Conservation (phyloP, 2,329 filamentous ascomycete genomes). For the Microsporum canis region DNA sequence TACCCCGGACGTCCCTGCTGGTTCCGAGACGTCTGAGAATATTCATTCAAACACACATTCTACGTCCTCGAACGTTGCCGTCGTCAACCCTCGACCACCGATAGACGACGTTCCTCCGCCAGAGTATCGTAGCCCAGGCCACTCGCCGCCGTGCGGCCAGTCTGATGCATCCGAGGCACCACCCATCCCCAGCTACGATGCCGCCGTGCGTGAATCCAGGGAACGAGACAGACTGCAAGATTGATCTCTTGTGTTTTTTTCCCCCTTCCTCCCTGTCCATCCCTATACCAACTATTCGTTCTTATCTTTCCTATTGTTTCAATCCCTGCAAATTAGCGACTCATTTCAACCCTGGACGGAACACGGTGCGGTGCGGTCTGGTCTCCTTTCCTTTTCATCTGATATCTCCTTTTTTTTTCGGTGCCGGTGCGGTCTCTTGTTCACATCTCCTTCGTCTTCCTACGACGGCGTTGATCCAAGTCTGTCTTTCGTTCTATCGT, state of each 20-base stretch:
- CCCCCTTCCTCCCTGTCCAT: neutral
- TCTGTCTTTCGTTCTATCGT: neutral
- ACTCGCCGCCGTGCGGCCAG: conserved; percentile 22
- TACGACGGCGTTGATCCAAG: neutral
- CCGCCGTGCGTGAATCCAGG: conserved; percentile 45
- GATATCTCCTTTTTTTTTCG: neutral
- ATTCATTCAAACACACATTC: too few relatives aligned
- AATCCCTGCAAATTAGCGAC: neutral
- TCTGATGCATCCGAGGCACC: conserved; percentile 40
- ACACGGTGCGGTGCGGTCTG: conserved; percentile 2
- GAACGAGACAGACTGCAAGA: conserved; percentile 8
- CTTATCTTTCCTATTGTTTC: neutral
- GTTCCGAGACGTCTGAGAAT: neutral
- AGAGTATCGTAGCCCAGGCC: conserved; percentile 54
- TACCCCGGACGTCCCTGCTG: conserved; percentile 59
- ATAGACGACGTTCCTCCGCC: conserved; percentile 46
- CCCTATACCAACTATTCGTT: neutral
- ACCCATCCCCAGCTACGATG: conserved; percentile 73
- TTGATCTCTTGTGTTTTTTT: neutral
- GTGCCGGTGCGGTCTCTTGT: neutral
- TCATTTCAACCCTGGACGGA: neutral
- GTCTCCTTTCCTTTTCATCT: neutral
- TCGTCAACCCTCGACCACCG: neutral
- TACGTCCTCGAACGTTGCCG: too few relatives aligned
- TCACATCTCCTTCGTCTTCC: neutral